Base-by-base conservation (phyloP, 2,329 filamentous ascomycete genomes). In the Tolypocladium tropicale region DNA sequence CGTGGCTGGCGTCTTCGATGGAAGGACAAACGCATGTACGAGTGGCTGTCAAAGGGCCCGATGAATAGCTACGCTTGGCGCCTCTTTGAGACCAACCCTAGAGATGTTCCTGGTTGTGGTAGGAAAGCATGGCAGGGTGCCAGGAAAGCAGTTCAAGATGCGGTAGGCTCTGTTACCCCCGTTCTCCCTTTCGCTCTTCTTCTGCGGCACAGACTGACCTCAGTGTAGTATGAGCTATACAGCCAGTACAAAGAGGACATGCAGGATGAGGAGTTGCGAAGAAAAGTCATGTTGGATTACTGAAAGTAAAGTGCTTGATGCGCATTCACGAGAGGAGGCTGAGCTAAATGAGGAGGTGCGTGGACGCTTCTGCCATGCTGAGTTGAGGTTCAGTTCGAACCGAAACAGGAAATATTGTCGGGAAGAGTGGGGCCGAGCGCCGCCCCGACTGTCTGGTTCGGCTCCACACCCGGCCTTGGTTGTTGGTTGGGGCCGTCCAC, bases 81-180 rank as follows among this genome's bases (percentile, higher is more conserved):
- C 1, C 46, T 67, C 5, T 67, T 67, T 30, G 63, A 66, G 14
- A 67, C 65, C 10, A 67, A 67, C 49, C 63, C 64, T 2, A 28
- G 51, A 16, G 53, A 56, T 4, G 54, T 65, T 23, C 62, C 64
- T 11, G 64, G 66, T 16, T 66, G 62, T 36, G 62, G 65, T 3
- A 59, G 64, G 36, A 61, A 56, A 53, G 52, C 58, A 3, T 66
- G 63, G 61, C 36, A 55, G 6, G 62, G 55, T 4, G 63, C 64
- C 28, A 58, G 66, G 53, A 54, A 58, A n/a, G 60, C 60, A 11
- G 36, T 63, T 14, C 49, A 58, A 50, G 58, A 65, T 50, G 59
- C 60, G 32, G 64, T 66, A 59, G 57, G 59, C 55, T 32, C 18
- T 32, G 16, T 18, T 14, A 6, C 28, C 28, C 32, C 18, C 30